phyloP scores from a whole-genome alignment of 768 basidiomycete genomes.

The Mycena albidolilacea region DNA sequence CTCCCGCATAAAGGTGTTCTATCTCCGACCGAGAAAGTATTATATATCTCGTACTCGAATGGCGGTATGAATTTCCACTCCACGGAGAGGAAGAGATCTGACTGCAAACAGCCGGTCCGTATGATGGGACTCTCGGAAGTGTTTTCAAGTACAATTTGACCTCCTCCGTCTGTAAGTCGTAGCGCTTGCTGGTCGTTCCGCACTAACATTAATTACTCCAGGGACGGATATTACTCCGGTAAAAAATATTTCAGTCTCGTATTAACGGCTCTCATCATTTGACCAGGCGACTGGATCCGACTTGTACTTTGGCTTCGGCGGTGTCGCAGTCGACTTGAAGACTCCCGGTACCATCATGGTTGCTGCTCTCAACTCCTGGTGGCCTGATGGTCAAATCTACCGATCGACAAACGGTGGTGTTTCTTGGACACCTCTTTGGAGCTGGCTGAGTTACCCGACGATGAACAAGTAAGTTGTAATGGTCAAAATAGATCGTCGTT shows the following conservation, averaged over 20 bases:
- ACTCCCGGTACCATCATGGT: slow-evolving; percentile 78
- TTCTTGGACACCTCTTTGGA: slow-evolving; percentile 74
- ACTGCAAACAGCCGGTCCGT: slow-evolving; percentile 63
- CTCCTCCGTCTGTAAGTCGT: slow-evolving; percentile 58
- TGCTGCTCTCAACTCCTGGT: slow-evolving; percentile 75
- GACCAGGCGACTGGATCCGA: slow-evolving; percentile 57
- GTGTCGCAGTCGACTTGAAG: slow-evolving; percentile 72
- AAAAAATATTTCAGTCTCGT: neutral
- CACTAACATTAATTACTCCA: slow-evolving; percentile 29
- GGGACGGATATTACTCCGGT: slow-evolving; percentile 78
- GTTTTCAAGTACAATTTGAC: slow-evolving; percentile 69
- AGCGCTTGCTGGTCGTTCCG: neutral
- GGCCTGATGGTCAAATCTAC: slow-evolving; percentile 78
- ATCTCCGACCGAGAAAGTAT: slow-evolving; percentile 66
- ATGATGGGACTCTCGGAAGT: slow-evolving; percentile 68
- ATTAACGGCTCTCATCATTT: slow-evolving; percentile 33
- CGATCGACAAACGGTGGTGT: slow-evolving; percentile 71
- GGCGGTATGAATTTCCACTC: slow-evolving; percentile 46
- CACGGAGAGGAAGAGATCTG: neutral
- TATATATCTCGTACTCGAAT: slow-evolving; percentile 75
- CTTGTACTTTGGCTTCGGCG: slow-evolving; percentile 75
- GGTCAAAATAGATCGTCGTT: no score
- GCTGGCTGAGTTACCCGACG: slow-evolving; percentile 63
- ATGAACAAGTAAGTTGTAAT: slow-evolving; percentile 50
- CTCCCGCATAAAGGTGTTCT: slow-evolving; percentile 79